These are phyloP conservation scores for Colletotrichum liaoningense DNA, from an alignment of 2,329 filamentous ascomycete species.

Conservation along the genomic window DNA sequence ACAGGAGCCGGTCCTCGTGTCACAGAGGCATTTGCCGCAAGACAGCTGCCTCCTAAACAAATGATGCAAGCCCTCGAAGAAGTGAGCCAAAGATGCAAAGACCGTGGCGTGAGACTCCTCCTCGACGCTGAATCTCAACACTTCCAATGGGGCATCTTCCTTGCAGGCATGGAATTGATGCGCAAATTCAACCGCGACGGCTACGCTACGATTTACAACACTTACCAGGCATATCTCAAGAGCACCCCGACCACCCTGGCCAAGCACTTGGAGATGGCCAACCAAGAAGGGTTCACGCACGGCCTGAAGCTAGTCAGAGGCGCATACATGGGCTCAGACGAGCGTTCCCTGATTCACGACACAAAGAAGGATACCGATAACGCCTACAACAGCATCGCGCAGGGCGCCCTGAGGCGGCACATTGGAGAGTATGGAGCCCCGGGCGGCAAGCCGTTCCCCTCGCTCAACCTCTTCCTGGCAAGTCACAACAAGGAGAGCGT, in stretches of 20 bases:
- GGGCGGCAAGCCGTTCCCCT: constrained; percentile 62
- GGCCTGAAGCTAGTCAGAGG: constrained; percentile 82
- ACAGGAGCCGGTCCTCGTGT: constrained; percentile 84
- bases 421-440: constrained; percentile 58
- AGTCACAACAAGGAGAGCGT: constrained; percentile 74
- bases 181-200: constrained; percentile 76
- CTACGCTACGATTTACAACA: constrained; percentile 80
- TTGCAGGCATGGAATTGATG: constrained; percentile 81
- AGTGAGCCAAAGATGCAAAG: constrained; percentile 78
- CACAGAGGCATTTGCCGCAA: constrained; percentile 73
- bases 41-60: constrained; percentile 70
- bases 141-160: constrained; percentile 82
- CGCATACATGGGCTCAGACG: constrained; percentile 78
- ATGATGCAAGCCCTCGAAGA: constrained; percentile 79
- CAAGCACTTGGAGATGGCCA: constrained; percentile 69
- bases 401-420: constrained; percentile 71
- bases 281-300: constrained; percentile 70
- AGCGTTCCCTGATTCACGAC: constrained; percentile 76
- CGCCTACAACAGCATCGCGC: constrained; percentile 78
- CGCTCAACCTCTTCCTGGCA: constrained; percentile 76
- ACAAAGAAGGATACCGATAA: constrained; percentile 78
- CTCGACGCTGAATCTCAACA: constrained; percentile 88
- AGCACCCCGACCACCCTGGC: constrained; percentile 67
- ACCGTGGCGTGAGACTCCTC: constrained; percentile 77
- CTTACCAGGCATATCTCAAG: constrained; percentile 83